These are phyloP conservation scores for Pyrus bretschneideri DNA, from an alignment of 306 rosid genomes.

Conservation along the genomic window DNA sequence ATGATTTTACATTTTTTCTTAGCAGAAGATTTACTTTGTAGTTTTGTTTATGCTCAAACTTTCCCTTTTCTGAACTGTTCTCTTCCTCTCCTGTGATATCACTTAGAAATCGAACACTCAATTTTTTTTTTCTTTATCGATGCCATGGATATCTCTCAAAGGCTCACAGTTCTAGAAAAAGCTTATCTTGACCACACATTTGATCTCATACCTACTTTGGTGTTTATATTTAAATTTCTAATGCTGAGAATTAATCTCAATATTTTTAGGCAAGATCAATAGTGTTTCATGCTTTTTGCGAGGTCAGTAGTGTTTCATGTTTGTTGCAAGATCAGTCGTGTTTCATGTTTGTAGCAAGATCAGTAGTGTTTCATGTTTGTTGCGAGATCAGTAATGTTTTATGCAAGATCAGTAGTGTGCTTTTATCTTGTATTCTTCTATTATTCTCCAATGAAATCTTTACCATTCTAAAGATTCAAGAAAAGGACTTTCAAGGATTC, in stretches of 20 bases:
- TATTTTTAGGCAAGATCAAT: background rate
- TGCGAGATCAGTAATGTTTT: too few relatives aligned
- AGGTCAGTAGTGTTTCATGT: too few relatives aligned
- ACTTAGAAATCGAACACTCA: background rate
- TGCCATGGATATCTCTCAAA: background rate
- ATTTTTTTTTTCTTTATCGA: background rate
- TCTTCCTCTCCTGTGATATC: background rate
- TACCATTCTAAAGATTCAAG: background rate
- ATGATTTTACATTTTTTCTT: background rate
- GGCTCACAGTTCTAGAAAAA: background rate
- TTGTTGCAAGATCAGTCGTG: too few relatives aligned
- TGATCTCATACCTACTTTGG: background rate
- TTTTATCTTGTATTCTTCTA: background rate
- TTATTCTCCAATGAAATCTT: background rate
- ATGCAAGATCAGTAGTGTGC: background rate
- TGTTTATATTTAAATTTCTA: background rate
- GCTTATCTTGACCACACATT: background rate
- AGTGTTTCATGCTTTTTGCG: too few relatives aligned
- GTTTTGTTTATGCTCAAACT: background rate
- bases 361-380: too few relatives aligned
- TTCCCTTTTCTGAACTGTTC: background rate
- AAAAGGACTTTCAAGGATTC: background rate
- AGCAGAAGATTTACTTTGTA: background rate
- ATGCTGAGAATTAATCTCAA: background rate
- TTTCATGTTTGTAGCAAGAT: too few relatives aligned